Conservation (phyloP, 2,329 filamentous ascomycete species). For the Dactylonectria macrodidyma region DNA sequence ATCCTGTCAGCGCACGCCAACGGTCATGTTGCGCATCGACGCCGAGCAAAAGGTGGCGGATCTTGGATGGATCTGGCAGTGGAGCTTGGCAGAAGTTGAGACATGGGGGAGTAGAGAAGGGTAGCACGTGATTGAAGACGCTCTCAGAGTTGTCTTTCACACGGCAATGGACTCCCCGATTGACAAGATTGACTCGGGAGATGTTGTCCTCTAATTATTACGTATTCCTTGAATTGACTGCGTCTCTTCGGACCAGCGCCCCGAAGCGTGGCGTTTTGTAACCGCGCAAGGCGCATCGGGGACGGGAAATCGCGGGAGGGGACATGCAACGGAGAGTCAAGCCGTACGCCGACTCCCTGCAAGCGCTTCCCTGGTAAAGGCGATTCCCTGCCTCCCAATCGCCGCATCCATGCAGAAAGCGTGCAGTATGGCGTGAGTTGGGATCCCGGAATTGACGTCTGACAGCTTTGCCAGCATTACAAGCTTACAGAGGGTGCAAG, state of each 20-base stretch:
- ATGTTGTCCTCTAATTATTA: background rate
- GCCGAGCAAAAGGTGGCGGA: slow-evolving; percentile 10
- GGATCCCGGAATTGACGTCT: slow-evolving; percentile 5
- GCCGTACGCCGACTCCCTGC: slow-evolving; percentile 20
- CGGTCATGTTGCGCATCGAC: background rate
- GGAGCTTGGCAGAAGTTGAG: slow-evolving; percentile 17
- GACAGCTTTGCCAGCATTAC: background rate
- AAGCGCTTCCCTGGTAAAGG: slow-evolving; percentile 3
- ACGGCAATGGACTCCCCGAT: background rate
- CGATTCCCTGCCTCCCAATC: slow-evolving; percentile 28
- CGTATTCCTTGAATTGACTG: background rate
- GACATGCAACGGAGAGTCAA: slow-evolving; percentile 19
- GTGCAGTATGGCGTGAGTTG: background rate
- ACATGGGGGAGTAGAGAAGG: background rate
- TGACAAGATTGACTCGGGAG: background rate
- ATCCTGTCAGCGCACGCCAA: background rate
- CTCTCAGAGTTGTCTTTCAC: background rate
- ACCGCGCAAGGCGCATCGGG: background rate
- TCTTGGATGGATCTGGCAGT: slow-evolving; percentile 24
- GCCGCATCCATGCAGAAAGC: slow-evolving; percentile 12
- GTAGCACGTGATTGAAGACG: slow-evolving; percentile 18
- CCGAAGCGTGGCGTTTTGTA: background rate
- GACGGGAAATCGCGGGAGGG: slow-evolving; percentile 10
- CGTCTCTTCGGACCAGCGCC: no score
- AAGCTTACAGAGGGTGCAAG: background rate